Evolutionary conservation across 768 basidiomycete species (phyloP).

Genomic region (Cystobasidium tubakii): DNA sequence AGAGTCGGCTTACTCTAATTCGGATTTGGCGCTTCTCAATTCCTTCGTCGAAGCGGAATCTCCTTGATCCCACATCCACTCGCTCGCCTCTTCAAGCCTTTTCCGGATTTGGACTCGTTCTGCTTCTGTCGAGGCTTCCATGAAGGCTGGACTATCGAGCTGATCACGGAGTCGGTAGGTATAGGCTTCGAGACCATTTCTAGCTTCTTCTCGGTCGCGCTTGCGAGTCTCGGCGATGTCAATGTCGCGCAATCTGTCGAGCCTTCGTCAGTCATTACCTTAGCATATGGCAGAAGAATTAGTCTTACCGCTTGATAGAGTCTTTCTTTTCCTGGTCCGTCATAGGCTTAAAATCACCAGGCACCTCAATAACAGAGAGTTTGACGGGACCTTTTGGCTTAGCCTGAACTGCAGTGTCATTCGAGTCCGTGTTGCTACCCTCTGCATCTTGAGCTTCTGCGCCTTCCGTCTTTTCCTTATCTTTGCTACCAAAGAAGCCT

Average conservation of each 20-base stretch:
- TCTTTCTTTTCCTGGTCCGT: constrained; percentile 67
- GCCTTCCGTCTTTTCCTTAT: constrained; percentile 44
- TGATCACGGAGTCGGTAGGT: constrained; percentile 60
- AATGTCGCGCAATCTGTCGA: constrained; percentile 65
- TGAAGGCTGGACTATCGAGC: constrained; percentile 58
- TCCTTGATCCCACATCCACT: constrained; percentile 77
- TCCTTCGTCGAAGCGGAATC: constrained; percentile 73
- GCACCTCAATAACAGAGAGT: constrained; percentile 15
- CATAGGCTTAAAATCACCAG: constrained; percentile 52
- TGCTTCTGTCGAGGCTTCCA: constrained; percentile 67
- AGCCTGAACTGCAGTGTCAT: constrained; percentile 49
- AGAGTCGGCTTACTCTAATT: constrained; percentile 69
- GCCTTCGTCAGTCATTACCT: background rate
- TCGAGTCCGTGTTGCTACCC: constrained; percentile 40
- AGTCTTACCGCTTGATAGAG: constrained; percentile 59
- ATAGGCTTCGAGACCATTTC: constrained; percentile 84
- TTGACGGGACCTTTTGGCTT: constrained; percentile 47
- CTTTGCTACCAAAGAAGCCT: constrained; percentile 60
- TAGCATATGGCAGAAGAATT: background rate
- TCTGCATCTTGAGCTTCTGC: constrained; percentile 39
- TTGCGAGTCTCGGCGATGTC: constrained; percentile 72
- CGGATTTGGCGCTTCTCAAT: constrained; percentile 67
- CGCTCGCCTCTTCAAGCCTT: constrained; percentile 66
- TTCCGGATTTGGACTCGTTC: constrained; percentile 66
- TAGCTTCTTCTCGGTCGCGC: constrained; percentile 74